Evolutionary conservation across 2,329 filamentous ascomycete species (phyloP).

Genomic region (Alternaria brassicae): DNA sequence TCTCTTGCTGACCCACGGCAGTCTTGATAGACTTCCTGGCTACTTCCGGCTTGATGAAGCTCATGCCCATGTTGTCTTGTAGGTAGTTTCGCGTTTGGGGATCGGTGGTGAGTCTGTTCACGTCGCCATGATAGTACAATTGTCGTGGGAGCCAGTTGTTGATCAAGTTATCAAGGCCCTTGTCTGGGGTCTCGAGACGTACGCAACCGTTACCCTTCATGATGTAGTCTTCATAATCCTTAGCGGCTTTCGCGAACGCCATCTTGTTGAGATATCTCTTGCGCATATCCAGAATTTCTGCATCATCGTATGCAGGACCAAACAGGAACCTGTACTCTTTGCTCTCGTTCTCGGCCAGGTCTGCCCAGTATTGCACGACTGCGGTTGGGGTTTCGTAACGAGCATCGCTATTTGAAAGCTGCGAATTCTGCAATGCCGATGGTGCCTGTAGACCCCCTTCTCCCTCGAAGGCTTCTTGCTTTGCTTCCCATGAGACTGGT

Average conservation of each 20-base stretch:
- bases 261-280: conserved; percentile 59
- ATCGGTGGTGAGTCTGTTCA: conserved; percentile 65
- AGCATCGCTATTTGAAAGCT: conserved; percentile 58
- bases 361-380: conserved; percentile 60
- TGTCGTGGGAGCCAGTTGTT: conserved; percentile 67
- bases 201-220: conserved; percentile 60
- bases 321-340: conserved; percentile 63
- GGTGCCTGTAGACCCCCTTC: conserved; percentile 64
- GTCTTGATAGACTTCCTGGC: conserved; percentile 59
- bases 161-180: conserved; percentile 63
- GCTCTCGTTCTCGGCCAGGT: conserved; percentile 51
- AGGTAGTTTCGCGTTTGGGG: conserved; percentile 67
- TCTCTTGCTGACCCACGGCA: conserved; percentile 62
- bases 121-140: conserved; percentile 65
- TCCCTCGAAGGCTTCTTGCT: conserved; percentile 62
- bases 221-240: conserved; percentile 61
- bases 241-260: conserved; percentile 56
- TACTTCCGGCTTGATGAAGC: conserved; percentile 61
- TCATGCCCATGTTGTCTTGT: conserved; percentile 69
- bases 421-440: conserved; percentile 51
- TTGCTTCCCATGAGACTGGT: conserved; percentile 62
- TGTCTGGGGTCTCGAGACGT: conserved; percentile 62
- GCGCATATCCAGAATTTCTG: conserved; percentile 57
- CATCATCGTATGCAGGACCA: conserved; percentile 62
- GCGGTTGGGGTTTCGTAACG: conserved; percentile 64